phyloP scores from a whole-genome alignment of 805 yeast species.

The Clavispora santaluciae region DNA sequence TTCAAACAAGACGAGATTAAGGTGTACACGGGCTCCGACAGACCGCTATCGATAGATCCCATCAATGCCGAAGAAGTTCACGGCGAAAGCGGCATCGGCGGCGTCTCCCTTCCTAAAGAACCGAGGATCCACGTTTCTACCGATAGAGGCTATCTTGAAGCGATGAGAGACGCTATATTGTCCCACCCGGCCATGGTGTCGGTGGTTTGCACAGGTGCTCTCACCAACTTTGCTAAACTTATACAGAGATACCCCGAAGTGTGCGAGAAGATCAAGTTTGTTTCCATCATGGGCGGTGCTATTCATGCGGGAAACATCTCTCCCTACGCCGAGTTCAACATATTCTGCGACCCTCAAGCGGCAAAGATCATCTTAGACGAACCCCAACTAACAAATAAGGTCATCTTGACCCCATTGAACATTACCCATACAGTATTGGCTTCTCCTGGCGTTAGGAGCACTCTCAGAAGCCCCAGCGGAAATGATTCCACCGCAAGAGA shows the following conservation, averaged over 20 bases:
- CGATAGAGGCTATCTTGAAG: conserved; percentile 29
- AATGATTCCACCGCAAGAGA: conserved; percentile 7
- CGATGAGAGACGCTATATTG: conserved; percentile 39
- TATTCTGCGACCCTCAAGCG: conserved; percentile 72
- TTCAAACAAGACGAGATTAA: conserved; percentile 43
- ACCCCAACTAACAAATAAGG: conserved; percentile 41
- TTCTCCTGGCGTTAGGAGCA: conserved; percentile 17
- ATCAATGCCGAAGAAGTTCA: conserved; percentile 60
- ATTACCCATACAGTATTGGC: conserved; percentile 65
- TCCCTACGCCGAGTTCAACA: conserved; percentile 66
- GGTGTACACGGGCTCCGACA: conserved; percentile 61
- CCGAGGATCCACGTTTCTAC: conserved; percentile 28
- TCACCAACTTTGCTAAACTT: conserved; percentile 65
- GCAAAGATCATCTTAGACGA: conserved; percentile 54
- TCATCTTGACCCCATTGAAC: conserved; percentile 60
- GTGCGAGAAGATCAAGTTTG: conserved; percentile 41
- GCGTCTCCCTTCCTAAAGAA: conserved; percentile 53
- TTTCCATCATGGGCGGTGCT: conserved; percentile 79
- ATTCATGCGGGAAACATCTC: conserved; percentile 48
- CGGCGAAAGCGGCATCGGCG: conserved; percentile 74
- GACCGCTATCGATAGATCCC: conserved; percentile 51
- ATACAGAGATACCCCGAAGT: conserved; percentile 52
- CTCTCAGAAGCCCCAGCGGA: conserved; percentile 15
- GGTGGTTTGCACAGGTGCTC: conserved; percentile 70
- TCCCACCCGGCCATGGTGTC: conserved; percentile 46